These are phyloP conservation scores for Metroxylon sagu DNA, from an alignment of 176 grass and related monocot genomes.

Conservation along the genomic window DNA sequence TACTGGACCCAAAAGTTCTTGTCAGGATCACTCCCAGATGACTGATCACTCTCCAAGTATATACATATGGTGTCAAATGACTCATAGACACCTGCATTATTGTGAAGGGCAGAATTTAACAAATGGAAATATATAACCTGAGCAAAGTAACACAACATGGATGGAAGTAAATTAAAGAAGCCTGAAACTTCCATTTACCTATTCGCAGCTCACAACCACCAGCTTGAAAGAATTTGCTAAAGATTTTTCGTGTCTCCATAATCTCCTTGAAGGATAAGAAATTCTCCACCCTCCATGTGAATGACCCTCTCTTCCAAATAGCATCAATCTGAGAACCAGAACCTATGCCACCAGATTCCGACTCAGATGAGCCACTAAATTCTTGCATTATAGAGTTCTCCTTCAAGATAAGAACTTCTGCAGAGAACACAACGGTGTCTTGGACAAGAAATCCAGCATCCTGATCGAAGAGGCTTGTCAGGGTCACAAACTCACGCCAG, in stretches of 20 bases:
- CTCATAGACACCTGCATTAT: slow-evolving; percentile 77
- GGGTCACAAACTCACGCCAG: slow-evolving; percentile 90
- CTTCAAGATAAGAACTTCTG: slow-evolving; percentile 90
- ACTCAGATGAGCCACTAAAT: slow-evolving; percentile 27
- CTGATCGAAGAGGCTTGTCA: slow-evolving; percentile 93
- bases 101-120: background rate
- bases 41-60: slow-evolving; percentile 96
- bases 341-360: slow-evolving; percentile 35
- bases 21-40: slow-evolving; percentile 77
- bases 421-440: slow-evolving; percentile 80
- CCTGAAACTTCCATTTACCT: slow-evolving; percentile 37
- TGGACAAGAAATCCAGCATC: slow-evolving; percentile 84
- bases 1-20: slow-evolving; percentile 97
- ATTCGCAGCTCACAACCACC: slow-evolving; percentile 94
- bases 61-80: slow-evolving; percentile 95
- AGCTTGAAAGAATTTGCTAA: slow-evolving; percentile 94
- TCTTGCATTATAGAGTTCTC: slow-evolving; percentile 74
- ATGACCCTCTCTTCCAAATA: slow-evolving; percentile 44
- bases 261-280: slow-evolving; percentile 95
- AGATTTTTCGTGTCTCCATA: slow-evolving; percentile 93
- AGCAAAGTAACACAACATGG: slow-evolving; percentile 12
- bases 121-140: too few relatives aligned
- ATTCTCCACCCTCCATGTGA: slow-evolving; percentile 98
- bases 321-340: slow-evolving; percentile 49
- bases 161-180: slow-evolving; percentile 7